Conservation (phyloP, 139 green algal species). For the Chlorella sorokiniana region DNA sequence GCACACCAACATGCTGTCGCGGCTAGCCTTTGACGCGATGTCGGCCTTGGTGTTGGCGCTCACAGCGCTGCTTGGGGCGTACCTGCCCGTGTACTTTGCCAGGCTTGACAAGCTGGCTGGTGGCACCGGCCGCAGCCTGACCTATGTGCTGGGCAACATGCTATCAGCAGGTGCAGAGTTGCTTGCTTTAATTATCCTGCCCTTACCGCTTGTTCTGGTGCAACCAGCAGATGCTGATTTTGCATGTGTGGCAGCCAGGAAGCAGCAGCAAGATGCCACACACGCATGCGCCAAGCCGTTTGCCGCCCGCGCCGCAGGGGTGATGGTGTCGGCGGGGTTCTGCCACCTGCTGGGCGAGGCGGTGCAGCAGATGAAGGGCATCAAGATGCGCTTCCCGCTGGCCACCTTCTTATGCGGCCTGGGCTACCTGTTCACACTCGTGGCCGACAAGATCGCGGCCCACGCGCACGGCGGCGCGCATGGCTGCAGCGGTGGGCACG, state of each 20-base stretch:
- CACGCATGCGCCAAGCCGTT: no score
- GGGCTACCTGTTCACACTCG: conserved; percentile 55
- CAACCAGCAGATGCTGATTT: no score
- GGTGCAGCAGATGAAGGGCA: conserved; percentile 29
- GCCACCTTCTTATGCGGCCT: conserved; percentile 57
- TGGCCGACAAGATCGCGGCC: conserved; percentile 20
- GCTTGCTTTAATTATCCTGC: background rate
- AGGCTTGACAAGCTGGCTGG: conserved; percentile 13
- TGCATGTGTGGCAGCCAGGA: no score
- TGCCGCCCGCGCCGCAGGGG: conserved; percentile 26
- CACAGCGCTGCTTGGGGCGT: conserved; percentile 50
- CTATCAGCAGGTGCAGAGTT: conserved; percentile 58
- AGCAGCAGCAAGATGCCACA: no score
- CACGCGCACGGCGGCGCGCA: background rate
- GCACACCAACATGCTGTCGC: conserved; percentile 9
- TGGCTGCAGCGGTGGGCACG: background rate
- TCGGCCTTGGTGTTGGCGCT: conserved; percentile 37
- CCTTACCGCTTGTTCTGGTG: background rate
- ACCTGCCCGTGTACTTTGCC: conserved; percentile 38
- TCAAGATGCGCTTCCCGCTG: conserved; percentile 44
- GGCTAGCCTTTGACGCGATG: conserved; percentile 43
- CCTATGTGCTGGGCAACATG: conserved; percentile 82
- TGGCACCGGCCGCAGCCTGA: conserved; percentile 50
- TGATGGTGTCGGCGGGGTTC: conserved; percentile 82
- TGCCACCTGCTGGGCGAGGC: conserved; percentile 72